Base-by-base conservation (phyloP, 345 rosid genomes). In the Gossypium ekmanianum region DNA sequence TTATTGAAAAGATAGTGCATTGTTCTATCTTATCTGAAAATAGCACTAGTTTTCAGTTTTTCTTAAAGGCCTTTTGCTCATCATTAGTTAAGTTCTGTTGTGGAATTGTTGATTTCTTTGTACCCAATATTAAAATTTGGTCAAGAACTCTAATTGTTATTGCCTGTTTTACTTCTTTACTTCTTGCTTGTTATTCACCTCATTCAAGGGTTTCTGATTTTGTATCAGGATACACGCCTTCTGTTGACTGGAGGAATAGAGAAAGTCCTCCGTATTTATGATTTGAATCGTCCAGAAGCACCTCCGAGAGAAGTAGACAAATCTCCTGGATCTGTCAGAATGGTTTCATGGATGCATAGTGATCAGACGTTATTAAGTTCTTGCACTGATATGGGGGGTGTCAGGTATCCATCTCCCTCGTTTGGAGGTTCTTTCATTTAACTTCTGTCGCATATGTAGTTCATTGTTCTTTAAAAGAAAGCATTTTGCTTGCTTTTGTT, bases 211-310 rank as follows among this genome's bases (percentile, higher is more conserved):
- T 62, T 61, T 27, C 74, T 61, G 29, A 55, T 63, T 44, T 62
- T 48, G 51, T 43, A 29, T 14, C 85, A 95, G 99, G 98, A 93
- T 79, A 88, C 98, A 50, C 92, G 82, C 65, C 87, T 84, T 75
- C 84, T 93, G 71, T 91, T 95, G 76, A 93, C 98, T n/a, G 99
- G 99, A 26, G 99, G 98, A 63, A 12, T 88, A 70, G 99, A 93
- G 92, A 95, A 95, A 81, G 81, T 91, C 78, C 88, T 93, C 57
- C 93, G 98, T n/a, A 84, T 95, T 71, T 95, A 85, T 81, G 98
- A 95, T 83, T 78, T 95, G 88, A 93, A 93, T 78, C 82, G 87
- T 67, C 90, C 87, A 51, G 97, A 95, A 80, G 97, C 93, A 64
- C 83, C 97, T 67, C 92, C 98, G 50, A 90, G 90, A 87, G 94